phyloP scores from a whole-genome alignment of 495 filamentous ascomycete genomes.

The Penicillium chermesinum region DNA sequence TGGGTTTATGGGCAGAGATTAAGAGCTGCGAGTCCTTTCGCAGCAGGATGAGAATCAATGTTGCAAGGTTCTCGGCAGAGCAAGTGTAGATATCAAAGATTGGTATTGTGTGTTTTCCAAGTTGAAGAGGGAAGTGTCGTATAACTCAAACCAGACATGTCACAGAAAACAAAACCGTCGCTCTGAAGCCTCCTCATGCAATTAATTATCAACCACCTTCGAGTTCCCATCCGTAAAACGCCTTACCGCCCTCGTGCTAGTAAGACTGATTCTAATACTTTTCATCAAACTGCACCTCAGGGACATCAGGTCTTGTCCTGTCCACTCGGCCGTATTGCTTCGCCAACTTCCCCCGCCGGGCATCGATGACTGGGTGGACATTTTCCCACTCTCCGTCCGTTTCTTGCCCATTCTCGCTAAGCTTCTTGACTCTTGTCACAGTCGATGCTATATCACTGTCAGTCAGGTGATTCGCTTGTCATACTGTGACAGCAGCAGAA shows the following conservation, averaged over 20 bases:
- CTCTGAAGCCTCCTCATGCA: no score
- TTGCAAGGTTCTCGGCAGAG: neutral
- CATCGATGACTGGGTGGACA: constrained; percentile 1
- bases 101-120: neutral
- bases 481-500: neutral
- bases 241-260: no score
- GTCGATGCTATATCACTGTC: neutral
- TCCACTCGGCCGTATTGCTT: constrained; percentile 1
- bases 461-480: neutral
- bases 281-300: neutral
- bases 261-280: neutral
- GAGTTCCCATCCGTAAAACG: no score
- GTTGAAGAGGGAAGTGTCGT: no score
- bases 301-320: neutral
- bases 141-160: no score
- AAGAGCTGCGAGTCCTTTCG: constrained; percentile 61
- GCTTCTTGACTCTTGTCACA: neutral
- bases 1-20: constrained; percentile 55
- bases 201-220: no score
- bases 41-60: constrained; percentile 44
- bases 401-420: neutral
- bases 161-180: no score
- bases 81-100: neutral
- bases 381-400: neutral
- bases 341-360: neutral